Conservation (phyloP, 306 rosid genomes). For the Prunus padus region DNA sequence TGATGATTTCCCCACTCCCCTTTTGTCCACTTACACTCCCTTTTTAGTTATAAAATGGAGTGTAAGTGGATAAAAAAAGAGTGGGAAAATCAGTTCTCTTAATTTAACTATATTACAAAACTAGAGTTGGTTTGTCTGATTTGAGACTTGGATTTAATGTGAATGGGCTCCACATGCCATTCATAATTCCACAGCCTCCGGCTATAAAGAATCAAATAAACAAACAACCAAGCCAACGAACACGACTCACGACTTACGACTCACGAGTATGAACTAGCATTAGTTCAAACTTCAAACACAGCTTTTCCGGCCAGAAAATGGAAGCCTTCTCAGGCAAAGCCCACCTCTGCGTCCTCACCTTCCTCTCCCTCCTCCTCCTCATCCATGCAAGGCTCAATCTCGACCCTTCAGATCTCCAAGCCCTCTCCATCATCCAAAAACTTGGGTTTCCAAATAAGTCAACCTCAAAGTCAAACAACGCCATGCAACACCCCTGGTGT, state of each 20-base stretch:
- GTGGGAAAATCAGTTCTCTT: too few species aligned
- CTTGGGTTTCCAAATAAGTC: conserved; percentile 38
- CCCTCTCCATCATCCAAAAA: conserved; percentile 42
- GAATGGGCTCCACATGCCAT: neutral
- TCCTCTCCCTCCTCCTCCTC: conserved; percentile 37
- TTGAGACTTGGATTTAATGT: neutral
- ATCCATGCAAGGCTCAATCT: conserved; percentile 45
- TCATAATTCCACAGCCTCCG: conserved; percentile 10
- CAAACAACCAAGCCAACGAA: neutral
- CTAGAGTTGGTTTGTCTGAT: neutral
- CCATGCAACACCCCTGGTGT: conserved; percentile 69
- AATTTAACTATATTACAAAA: neutral
- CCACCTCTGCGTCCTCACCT: conserved; percentile 28
- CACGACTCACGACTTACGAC: too few species aligned
- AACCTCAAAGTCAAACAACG: neutral
- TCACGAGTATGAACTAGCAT: neutral
- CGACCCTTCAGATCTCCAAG: conserved; percentile 65
- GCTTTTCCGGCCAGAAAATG: conserved; percentile 22
- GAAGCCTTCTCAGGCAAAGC: conserved; percentile 29
- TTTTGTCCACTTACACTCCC: too few species aligned
- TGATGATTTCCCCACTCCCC: too few species aligned
- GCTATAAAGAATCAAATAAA: conserved; percentile 15
- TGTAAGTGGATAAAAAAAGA: too few species aligned
- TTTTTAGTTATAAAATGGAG: too few species aligned
- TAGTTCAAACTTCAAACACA: neutral